phyloP scores from a whole-genome alignment of 768 basidiomycete species.

The Tulasnella sp. region DNA sequence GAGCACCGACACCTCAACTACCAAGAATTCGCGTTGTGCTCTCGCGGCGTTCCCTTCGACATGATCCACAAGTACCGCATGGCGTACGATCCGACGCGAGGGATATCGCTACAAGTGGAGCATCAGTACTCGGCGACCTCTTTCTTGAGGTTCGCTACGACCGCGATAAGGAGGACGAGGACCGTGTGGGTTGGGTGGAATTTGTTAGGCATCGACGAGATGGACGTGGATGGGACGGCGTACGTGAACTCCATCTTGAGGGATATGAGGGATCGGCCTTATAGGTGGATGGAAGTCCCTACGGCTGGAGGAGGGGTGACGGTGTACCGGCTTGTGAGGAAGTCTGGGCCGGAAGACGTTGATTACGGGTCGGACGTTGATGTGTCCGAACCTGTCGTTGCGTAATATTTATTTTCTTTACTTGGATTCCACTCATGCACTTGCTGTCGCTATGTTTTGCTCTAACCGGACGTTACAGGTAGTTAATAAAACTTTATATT shows the following conservation, averaged over 20 bases:
- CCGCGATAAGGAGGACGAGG: not conserved
- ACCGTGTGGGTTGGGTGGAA: conserved; percentile 8
- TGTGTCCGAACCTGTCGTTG: not conserved
- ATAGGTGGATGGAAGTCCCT: not conserved
- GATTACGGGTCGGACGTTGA: not conserved
- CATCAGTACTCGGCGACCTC: not conserved
- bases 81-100: not conserved
- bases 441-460: too few species aligned
- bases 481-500: too few species aligned
- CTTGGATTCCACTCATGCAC: too few species aligned
- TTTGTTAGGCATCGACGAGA: not conserved
- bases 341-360: not conserved
- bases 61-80: conserved; percentile 8
- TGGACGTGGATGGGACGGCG: conserved; percentile 1
- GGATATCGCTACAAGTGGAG: not conserved
- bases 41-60: conserved; percentile 11
- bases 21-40: not conserved
- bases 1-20: not conserved
- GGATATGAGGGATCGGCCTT: not conserved
- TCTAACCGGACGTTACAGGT: too few species aligned
- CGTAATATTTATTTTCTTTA: too few species aligned
- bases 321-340: not conserved
- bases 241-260: not conserved
- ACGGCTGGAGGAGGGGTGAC: not conserved
- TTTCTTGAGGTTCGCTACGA: not conserved